Percentiles rank a stretch among this genome's conserved stretches.
These are phyloP conservation scores for Vigna reflexopilosa DNA, from an alignment of 306 rosid genomes.

Conservation along the genomic window DNA sequence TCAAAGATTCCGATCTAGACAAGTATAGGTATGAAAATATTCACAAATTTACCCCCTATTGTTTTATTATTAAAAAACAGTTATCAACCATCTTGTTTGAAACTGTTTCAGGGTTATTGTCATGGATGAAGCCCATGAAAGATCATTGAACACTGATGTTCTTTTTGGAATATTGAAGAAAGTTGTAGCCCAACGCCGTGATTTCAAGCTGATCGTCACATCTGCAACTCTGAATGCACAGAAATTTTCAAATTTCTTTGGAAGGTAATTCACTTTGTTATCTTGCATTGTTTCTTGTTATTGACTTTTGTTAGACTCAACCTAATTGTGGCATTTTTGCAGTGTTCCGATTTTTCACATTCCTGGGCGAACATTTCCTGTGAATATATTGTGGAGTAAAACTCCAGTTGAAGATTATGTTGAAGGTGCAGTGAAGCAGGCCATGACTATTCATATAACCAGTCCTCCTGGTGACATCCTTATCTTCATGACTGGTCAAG, in stretches of 20 bases:
- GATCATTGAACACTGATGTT: slow-evolving; percentile 93
- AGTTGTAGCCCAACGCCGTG: slow-evolving; percentile 96
- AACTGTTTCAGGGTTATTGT: slow-evolving; percentile 80
- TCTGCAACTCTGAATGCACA: slow-evolving; percentile 96
- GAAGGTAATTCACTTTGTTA: slow-evolving; percentile 68
- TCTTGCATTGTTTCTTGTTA: background rate
- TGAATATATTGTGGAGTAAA: slow-evolving; percentile 81
- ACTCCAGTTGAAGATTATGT: slow-evolving; percentile 97
- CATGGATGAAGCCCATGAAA: slow-evolving; percentile 99
- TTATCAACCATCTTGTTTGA: slow-evolving; percentile 37
- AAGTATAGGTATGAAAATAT: slow-evolving; percentile 79
- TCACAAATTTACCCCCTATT: slow-evolving; percentile 16
- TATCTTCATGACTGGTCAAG: slow-evolving; percentile 99
- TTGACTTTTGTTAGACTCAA: slow-evolving; percentile 34
- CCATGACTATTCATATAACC: slow-evolving; percentile 97
- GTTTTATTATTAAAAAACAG: background rate
- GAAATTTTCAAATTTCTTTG: slow-evolving; percentile 91
- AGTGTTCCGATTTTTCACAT: slow-evolving; percentile 91
- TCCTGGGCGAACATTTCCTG: slow-evolving; percentile 99
- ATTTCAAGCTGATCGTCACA: slow-evolving; percentile 95
- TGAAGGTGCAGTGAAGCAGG: slow-evolving; percentile 98
- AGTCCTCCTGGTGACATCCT: slow-evolving; percentile 97
- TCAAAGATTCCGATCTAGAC: slow-evolving; percentile 93
- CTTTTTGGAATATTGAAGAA: slow-evolving; percentile 94
- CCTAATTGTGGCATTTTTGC: slow-evolving; percentile 50